A percentile compares a stretch with the other conserved stretches of the same genome.
These are phyloP conservation scores for Salix suchowensis DNA, from an alignment of 345 rosid species.

Conservation along the genomic window DNA sequence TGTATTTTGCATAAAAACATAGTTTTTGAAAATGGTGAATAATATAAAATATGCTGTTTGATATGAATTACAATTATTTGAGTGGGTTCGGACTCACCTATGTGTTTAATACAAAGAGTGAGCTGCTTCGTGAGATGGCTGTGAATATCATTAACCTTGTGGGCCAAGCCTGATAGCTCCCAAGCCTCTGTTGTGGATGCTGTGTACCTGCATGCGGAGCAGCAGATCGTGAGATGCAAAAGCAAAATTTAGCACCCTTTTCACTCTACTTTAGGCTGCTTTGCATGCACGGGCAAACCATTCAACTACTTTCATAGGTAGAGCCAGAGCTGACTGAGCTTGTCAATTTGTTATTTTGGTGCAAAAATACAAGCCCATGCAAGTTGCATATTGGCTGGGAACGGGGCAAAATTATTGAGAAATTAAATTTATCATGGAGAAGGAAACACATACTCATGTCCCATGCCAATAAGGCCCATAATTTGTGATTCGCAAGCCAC, in stretches of 20 bases:
- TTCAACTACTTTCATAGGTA: neutral
- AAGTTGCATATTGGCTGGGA: no score
- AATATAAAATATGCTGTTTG: neutral
- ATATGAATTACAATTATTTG: neutral
- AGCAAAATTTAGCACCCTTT: neutral
- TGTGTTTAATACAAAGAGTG: conserved; percentile 28
- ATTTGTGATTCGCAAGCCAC: conserved; percentile 45
- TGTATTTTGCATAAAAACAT: neutral
- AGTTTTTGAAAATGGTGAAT: neutral
- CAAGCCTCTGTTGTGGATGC: conserved; percentile 50
- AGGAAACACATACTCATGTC: conserved; percentile 33
- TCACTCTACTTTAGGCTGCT: neutral
- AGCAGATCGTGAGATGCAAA: neutral
- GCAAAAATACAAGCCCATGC: no score
- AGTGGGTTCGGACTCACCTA: conserved; percentile 22
- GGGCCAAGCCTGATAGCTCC: conserved; percentile 60
- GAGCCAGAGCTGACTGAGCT: neutral
- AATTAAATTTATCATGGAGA: no score
- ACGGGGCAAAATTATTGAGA: no score
- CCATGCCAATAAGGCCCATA: conserved; percentile 32
- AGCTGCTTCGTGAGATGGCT: conserved; percentile 40
- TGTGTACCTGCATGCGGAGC: conserved; percentile 20
- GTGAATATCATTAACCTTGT: conserved; percentile 41
- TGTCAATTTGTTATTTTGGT: no score
- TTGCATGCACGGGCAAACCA: neutral